phyloP scores from a whole-genome alignment of 2,329 filamentous ascomycete species.

The Colletotrichum lini region DNA sequence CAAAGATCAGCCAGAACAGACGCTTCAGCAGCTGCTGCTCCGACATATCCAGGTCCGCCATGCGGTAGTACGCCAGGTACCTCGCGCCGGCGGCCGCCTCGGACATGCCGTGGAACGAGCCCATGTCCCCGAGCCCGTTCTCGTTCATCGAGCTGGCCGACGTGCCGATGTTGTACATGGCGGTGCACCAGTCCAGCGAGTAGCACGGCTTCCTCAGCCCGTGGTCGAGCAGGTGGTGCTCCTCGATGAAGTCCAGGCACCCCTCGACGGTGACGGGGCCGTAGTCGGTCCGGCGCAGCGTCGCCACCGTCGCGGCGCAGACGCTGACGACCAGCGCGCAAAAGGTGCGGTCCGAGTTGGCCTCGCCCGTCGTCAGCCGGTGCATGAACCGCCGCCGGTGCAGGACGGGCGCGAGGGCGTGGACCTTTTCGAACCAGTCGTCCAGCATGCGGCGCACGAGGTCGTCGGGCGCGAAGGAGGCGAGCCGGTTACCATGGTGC shows the following conservation, averaged over 20 bases:
- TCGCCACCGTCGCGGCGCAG: conserved; percentile 53
- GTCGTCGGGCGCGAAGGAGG: conserved; percentile 34
- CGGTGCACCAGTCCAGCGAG: conserved; percentile 53
- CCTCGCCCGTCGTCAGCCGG: conserved; percentile 47
- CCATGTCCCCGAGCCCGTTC: conserved; percentile 38
- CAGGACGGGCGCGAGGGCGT: conserved; percentile 53
- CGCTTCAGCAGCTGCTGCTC: conserved; percentile 52
- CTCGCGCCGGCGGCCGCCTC: conserved; percentile 50
- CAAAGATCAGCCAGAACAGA: conserved; percentile 54
- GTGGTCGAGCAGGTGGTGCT: conserved; percentile 46
- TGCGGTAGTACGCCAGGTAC: conserved; percentile 49
- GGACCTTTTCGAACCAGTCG: conserved; percentile 55
- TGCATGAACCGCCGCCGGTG: conserved; percentile 50
- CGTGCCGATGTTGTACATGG: conserved; percentile 53
- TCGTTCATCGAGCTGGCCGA: conserved; percentile 44
- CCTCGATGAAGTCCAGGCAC: conserved; percentile 50
- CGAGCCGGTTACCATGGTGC: conserved; percentile 16
- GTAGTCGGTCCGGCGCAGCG: conserved; percentile 49
- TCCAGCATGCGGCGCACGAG: conserved; percentile 46
- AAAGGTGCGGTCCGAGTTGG: conserved; percentile 48
- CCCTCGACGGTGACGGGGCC: conserved; percentile 47
- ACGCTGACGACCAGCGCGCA: conserved; percentile 53
- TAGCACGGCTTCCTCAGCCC: conserved; percentile 43
- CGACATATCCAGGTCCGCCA: conserved; percentile 44
- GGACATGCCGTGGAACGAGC: conserved; percentile 43